Conservation (phyloP, 352 stramenopile genomes). For the Globisporangium takayamanum region DNA sequence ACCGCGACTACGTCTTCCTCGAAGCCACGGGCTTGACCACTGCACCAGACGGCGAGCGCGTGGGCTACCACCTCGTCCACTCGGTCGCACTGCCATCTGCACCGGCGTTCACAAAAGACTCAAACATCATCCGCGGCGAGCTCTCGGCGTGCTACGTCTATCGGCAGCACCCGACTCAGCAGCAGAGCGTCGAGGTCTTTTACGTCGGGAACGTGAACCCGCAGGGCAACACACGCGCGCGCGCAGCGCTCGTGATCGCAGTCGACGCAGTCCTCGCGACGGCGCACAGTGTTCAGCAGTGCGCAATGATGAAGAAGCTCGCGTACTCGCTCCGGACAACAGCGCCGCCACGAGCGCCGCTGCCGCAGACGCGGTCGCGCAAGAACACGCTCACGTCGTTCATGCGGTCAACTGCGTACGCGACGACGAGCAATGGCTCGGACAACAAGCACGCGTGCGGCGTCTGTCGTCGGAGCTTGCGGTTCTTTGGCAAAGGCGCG, state of each 20-base stretch:
- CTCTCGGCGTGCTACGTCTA: conserved; percentile 15
- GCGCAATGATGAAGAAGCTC: conserved; percentile 75
- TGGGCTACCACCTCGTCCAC: conserved; percentile 60
- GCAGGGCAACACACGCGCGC: conserved; percentile 37
- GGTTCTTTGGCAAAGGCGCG: conserved; percentile 23
- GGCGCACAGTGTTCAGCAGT: conserved; percentile 42
- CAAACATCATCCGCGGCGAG: conserved; percentile 55
- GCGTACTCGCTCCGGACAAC: conserved; percentile 16
- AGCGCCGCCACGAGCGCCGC: conserved; percentile 9
- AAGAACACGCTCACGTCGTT: conserved; percentile 15
- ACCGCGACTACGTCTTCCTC: conserved; percentile 68
- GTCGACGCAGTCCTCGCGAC: conserved; percentile 35
- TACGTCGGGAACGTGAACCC: conserved; percentile 48
- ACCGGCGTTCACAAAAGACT: conserved; percentile 52
- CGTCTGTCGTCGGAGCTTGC: conserved; percentile 27
- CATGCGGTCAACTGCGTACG: conserved; percentile 3
- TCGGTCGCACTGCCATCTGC: conserved; percentile 32
- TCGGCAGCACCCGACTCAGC: conserved; percentile 6
- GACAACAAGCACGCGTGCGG: conserved; percentile 11
- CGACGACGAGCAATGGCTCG: neutral
- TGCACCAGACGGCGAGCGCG: conserved; percentile 34
- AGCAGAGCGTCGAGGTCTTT: conserved; percentile 28
- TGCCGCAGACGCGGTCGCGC: conserved; percentile 11
- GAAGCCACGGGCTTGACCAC: conserved; percentile 63
- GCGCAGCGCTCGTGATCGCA: conserved; percentile 32